Evolutionary conservation across 2,329 filamentous ascomycete genomes (phyloP).

Genomic region (Apiospora arundinis): DNA sequence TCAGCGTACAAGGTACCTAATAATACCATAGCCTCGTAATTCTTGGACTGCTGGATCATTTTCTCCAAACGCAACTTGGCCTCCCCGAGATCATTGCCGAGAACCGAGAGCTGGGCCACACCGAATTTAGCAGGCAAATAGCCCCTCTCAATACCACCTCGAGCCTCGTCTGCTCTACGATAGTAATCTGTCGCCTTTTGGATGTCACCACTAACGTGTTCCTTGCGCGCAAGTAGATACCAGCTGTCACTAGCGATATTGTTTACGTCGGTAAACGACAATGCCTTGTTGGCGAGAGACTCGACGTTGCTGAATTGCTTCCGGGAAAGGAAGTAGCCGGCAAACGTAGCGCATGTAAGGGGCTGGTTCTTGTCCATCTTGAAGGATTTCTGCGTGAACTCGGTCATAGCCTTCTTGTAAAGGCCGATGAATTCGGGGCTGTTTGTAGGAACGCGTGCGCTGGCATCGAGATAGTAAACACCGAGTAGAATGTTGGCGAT

Average conservation of each 20-base stretch:
- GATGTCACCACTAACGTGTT: slow-evolving; percentile 80
- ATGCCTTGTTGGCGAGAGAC: slow-evolving; percentile 86
- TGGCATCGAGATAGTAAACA: slow-evolving; percentile 87
- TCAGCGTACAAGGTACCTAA: slow-evolving; percentile 93
- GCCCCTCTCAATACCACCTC: slow-evolving; percentile 88
- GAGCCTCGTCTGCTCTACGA: slow-evolving; percentile 85
- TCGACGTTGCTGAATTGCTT: slow-evolving; percentile 85
- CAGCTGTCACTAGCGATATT: slow-evolving; percentile 96
- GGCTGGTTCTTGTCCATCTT: slow-evolving; percentile 92
- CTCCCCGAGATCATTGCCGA: slow-evolving; percentile 84
- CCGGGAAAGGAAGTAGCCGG: slow-evolving; percentile 84
- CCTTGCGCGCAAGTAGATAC: slow-evolving; percentile 92
- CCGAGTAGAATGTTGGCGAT: slow-evolving; percentile 89
- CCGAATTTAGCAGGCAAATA: slow-evolving; percentile 96
- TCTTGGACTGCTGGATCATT: slow-evolving; percentile 85
- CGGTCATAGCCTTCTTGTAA: slow-evolving; percentile 93
- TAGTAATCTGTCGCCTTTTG: slow-evolving; percentile 86
- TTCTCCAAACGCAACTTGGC: slow-evolving; percentile 95
- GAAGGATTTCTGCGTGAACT: slow-evolving; percentile 92
- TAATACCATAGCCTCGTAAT: slow-evolving; percentile 87
- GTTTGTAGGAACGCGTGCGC: slow-evolving; percentile 80
- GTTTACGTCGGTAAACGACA: slow-evolving; percentile 95
- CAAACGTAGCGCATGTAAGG: slow-evolving; percentile 88
- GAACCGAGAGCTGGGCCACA: slow-evolving; percentile 83
- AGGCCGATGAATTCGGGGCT: slow-evolving; percentile 83